Evolutionary conservation across 2,329 filamentous ascomycete genomes (phyloP).

Genomic region (Colletotrichum caudatum): DNA sequence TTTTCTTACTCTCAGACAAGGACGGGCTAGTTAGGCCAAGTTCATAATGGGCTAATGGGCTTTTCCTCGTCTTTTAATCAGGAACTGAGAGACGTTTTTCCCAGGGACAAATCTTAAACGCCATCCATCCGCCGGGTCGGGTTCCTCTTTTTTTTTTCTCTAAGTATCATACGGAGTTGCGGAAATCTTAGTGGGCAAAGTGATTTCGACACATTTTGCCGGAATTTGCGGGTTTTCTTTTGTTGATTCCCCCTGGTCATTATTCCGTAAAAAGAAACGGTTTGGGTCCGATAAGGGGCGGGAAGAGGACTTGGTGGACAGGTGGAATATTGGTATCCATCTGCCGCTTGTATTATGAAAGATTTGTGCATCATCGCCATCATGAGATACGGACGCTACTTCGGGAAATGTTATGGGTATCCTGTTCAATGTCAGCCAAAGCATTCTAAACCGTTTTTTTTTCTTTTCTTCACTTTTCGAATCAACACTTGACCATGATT

Average conservation of each 20-base stretch:
- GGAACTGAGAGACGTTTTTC: constrained; percentile 43
- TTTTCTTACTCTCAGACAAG: constrained; percentile 42
- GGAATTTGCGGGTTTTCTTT: constrained; percentile 35
- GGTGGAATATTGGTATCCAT: constrained; percentile 25
- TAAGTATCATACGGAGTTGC: constrained; percentile 31
- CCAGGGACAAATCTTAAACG: constrained; percentile 42
- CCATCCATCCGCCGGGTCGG: background rate
- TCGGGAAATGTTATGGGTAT: constrained; percentile 30
- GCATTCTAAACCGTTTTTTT: constrained; percentile 14
- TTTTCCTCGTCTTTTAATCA: constrained; percentile 42
- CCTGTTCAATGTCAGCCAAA: constrained; percentile 35
- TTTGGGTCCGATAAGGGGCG: background rate
- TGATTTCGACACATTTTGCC: constrained; percentile 25
- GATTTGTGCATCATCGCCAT: constrained; percentile 37
- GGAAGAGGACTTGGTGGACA: constrained; percentile 31
- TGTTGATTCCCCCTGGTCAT: constrained; percentile 10
- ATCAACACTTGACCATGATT: constrained; percentile 8
- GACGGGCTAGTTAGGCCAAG: constrained; percentile 44
- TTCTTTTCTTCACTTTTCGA: background rate
- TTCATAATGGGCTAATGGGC: constrained; percentile 44
- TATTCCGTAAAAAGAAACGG: constrained; percentile 21
- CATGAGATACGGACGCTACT: constrained; percentile 40
- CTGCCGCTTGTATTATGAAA: constrained; percentile 39
- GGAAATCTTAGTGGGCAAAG: constrained; percentile 24
- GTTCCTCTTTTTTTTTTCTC: constrained; percentile 5